Conservation (phyloP, 192 early-diverging fungal genomes). For the Dissophora ornata region DNA sequence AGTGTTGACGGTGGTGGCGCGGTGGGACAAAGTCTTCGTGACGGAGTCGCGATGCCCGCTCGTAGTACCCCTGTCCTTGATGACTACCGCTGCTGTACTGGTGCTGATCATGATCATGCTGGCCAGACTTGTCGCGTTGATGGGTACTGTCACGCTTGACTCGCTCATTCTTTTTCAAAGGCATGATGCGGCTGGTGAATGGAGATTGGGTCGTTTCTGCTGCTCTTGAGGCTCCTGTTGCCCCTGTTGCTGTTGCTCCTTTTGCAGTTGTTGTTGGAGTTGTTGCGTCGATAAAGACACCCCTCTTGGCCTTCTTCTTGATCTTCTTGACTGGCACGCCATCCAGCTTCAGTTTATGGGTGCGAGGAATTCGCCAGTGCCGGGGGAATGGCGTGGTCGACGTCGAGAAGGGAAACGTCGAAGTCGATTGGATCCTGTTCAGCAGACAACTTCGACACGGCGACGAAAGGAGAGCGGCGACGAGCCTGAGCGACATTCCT, state of each 20-base stretch:
- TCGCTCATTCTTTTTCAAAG: slow-evolving; percentile 1
- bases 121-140: neutral
- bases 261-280: neutral
- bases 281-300: slow-evolving; percentile 1
- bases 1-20: slow-evolving; percentile 11
- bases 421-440: neutral
- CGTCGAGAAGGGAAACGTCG: slow-evolving; percentile 1
- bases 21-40: slow-evolving; percentile 20
- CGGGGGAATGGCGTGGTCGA: neutral
- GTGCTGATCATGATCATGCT: neutral
- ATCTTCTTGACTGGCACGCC: slow-evolving; percentile 10
- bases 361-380: neutral
- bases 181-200: neutral
- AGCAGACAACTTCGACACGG: too few species aligned
- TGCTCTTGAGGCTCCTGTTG: neutral
- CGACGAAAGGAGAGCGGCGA: too few species aligned
- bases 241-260: slow-evolving; percentile 4
- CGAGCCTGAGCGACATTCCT: too few species aligned
- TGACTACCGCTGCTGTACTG: slow-evolving; percentile 15
- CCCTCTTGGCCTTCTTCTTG: slow-evolving; percentile 6
- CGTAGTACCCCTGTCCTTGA: neutral
- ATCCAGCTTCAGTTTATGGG: neutral
- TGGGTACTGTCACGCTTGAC: neutral
- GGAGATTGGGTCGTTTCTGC: neutral
- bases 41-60: neutral